These are phyloP conservation scores for Calonectria pseudoturangicola DNA, from an alignment of 2,329 filamentous ascomycete genomes.

Conservation along the genomic window DNA sequence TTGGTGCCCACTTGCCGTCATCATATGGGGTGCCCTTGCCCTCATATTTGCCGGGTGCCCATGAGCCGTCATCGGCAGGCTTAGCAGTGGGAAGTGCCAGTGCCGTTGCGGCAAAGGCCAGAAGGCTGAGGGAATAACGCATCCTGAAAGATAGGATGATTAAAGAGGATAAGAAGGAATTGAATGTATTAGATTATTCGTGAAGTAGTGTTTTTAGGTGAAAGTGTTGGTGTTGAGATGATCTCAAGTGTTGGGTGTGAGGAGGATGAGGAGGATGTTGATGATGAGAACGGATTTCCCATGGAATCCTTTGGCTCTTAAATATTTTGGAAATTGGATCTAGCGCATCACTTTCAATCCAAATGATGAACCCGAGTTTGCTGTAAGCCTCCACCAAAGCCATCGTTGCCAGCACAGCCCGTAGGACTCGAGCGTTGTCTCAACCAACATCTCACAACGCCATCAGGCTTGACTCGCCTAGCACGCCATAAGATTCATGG, in stretches of 20 bases:
- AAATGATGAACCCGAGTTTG: background rate
- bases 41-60: conserved; percentile 12
- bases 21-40: conserved; percentile 9
- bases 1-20: background rate
- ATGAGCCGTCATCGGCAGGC: conserved; percentile 22
- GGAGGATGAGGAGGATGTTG: conserved; percentile 21
- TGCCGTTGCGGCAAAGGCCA: conserved; percentile 16
- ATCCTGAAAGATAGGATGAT: background rate
- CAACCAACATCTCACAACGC: background rate
- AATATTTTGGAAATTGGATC: background rate
- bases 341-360: background rate
- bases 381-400: background rate
- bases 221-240: background rate
- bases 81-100: conserved; percentile 21
- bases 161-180: background rate
- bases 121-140: conserved; percentile 17
- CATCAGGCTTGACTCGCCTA: background rate
- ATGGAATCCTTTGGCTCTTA: background rate
- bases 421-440: background rate
- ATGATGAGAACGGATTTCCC: conserved; percentile 9
- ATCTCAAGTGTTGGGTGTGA: background rate
- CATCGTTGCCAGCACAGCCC: conserved; percentile 11
- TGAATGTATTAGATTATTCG: background rate
- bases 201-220: background rate
- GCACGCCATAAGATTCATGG: background rate